Base-by-base conservation (phyloP, 345 rosid genomes). In the Citrus unshiu region DNA sequence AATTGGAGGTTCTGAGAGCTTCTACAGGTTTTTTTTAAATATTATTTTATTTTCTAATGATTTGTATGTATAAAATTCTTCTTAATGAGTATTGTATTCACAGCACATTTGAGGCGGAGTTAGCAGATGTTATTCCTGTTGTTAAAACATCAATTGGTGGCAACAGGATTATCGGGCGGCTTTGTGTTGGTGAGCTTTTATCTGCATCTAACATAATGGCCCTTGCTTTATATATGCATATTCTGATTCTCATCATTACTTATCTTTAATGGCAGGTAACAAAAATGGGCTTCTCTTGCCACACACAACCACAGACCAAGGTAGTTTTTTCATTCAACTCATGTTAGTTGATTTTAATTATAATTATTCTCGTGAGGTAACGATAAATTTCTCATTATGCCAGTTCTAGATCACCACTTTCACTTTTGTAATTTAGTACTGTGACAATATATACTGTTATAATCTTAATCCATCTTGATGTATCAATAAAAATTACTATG, bases 271-370 rank as follows among this genome's bases (percentile, higher is more conserved):
- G 75, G 75, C 84, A 92, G 99, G 99, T 67, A 96, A 96, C 85
- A 96, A 94, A 78, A 92, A 96, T 14, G 99, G 97, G 57, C 97
- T 94, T 86, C 97, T 96, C 72, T 86, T 96, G 80, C 99, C 98
- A 2, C 99, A 94, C 78, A 96, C 83, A 71, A 91, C 97, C 67
- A 96, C 97, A 34, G 98, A 96, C 84, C 99, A 96, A 91, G 99
- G 99, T 96, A 75, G 84, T 65, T 68, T 18, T 76, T 57, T 9
- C 13, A 65, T 29, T 46, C 3, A 14, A 46, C 57, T 60, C n/a
- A 18, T 24, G 16, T 34, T 0, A 5, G 32, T n/a, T 18, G 5
- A 16, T 40, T 46, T 21, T 61, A 0, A 21, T 43, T 24, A 30
- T 58, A 13, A 3, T 14, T 73, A 14, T 58, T 29, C 65, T 72